Evolutionary conservation across 805 yeast genomes (phyloP).

Genomic region (Saturnispora serradocipensis): DNA sequence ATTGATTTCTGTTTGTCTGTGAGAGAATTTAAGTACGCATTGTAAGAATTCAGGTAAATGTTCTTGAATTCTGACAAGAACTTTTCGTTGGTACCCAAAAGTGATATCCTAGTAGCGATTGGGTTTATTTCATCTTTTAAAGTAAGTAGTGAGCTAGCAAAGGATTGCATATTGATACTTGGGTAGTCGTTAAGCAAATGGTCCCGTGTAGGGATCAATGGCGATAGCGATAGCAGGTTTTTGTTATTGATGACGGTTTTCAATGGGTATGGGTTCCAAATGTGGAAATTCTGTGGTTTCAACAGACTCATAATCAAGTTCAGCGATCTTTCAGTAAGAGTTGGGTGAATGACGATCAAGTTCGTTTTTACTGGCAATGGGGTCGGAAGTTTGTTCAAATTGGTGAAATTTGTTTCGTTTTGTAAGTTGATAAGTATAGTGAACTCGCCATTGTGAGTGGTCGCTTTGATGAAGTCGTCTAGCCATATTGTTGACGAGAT

Average conservation of each 20-base stretch:
- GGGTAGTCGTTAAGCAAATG: not conserved
- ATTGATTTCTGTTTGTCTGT: constrained; percentile 26
- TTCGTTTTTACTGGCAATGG: not conserved
- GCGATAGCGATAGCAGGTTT: not conserved
- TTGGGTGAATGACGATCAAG: not conserved
- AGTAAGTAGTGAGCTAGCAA: not conserved
- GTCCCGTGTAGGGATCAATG: not conserved
- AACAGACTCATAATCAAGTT: not conserved
- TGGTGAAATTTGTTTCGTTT: not conserved
- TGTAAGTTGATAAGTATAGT: not conserved
- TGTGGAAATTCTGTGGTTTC: not conserved
- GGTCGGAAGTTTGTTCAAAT: not conserved
- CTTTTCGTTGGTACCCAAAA: constrained; percentile 43
- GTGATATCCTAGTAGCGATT: not conserved
- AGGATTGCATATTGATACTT: not conserved
- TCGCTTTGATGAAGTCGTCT: not conserved
- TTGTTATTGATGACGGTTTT: not conserved
- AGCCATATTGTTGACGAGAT: not conserved
- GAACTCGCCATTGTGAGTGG: not conserved
- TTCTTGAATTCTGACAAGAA: constrained; percentile 33
- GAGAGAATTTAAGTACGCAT: constrained; percentile 24
- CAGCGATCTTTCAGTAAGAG: not conserved
- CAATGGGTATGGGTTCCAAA: constrained; percentile 1
- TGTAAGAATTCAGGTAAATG: constrained; percentile 27
- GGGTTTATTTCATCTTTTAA: not conserved